Conservation (phyloP, 1,284 basidiomycete species). For the Boletus mariae region DNA sequence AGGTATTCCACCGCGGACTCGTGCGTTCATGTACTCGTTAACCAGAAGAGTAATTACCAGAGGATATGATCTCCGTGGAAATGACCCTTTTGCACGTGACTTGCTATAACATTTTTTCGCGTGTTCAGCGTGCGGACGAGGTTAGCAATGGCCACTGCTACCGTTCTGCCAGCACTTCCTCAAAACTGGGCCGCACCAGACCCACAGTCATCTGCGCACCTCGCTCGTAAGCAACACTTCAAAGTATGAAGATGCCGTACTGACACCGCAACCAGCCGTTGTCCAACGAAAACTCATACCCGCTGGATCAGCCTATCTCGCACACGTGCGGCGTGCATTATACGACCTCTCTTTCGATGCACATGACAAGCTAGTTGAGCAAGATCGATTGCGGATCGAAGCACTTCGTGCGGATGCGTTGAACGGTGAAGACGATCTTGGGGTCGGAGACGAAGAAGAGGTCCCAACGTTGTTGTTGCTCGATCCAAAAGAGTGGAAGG, state of each 20-base stretch:
- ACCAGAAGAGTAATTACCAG: background rate
- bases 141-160: constrained; percentile 20
- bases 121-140: too few relatives aligned
- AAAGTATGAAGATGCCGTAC: background rate
- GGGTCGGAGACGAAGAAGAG: constrained; percentile 92
- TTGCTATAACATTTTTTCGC: constrained; percentile 10
- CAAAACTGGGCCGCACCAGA: constrained; percentile 19
- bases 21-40: background rate
- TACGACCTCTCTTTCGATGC: constrained; percentile 78
- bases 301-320: constrained; percentile 81
- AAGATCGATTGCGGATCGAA: constrained; percentile 49
- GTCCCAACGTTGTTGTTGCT: constrained; percentile 63
- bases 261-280: constrained; percentile 17
- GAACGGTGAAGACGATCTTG: constrained; percentile 80
- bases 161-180: constrained; percentile 25
- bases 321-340: constrained; percentile 71
- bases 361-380: constrained; percentile 66
- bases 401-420: constrained; percentile 52
- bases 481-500: constrained; percentile 99
- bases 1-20: background rate
- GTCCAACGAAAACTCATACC: constrained; percentile 55
- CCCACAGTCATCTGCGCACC: constrained; percentile 7
- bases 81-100: constrained; percentile 22
- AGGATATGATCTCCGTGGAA: constrained; percentile 16
- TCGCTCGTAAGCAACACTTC: constrained; percentile 27